These are phyloP conservation scores for Penicillium sp. DNA, from an alignment of 2,329 filamentous ascomycete species.

Conservation along the genomic window DNA sequence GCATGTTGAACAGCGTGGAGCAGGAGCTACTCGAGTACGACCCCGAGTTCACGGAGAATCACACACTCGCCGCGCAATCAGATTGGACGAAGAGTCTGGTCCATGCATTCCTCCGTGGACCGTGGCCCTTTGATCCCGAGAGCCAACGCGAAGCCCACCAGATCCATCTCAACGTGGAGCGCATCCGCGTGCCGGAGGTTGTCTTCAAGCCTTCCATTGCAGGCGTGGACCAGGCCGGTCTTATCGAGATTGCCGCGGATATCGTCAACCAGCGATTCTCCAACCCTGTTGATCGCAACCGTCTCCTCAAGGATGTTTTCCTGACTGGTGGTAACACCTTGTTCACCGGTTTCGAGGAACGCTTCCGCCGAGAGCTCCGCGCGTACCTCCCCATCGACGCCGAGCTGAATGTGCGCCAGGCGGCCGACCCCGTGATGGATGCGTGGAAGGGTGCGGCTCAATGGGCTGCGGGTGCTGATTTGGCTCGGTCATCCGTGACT, in stretches of 20 bases:
- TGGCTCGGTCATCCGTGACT: conserved; percentile 69
- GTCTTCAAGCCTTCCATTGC: conserved; percentile 92
- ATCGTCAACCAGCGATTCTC: conserved; percentile 82
- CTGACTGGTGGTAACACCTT: conserved; percentile 90
- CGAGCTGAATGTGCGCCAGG: conserved; percentile 70
- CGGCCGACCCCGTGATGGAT: conserved; percentile 77
- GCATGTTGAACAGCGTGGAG: conserved; percentile 75
- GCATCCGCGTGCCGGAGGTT: conserved; percentile 90
- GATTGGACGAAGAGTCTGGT: conserved; percentile 94
- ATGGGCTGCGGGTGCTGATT: conserved; percentile 68
- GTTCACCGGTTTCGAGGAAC: conserved; percentile 83
- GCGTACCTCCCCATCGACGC: conserved; percentile 72
- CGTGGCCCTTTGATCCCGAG: conserved; percentile 80
- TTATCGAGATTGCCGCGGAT: conserved; percentile 88
- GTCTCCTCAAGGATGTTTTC: conserved; percentile 84
- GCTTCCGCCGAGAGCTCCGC: conserved; percentile 72
- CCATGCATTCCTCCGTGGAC: conserved; percentile 87
- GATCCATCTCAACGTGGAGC: conserved; percentile 93
- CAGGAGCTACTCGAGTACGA: conserved; percentile 84
- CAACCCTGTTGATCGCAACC: conserved; percentile 60
- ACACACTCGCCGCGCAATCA: conserved; percentile 86
- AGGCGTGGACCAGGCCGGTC: conserved; percentile 87
- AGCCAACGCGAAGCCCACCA: conserved; percentile 82
- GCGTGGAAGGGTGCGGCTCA: conserved; percentile 90
- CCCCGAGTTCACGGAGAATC: conserved; percentile 84